Percentiles rank a stretch among this genome's conserved stretches.
phyloP scores from a whole-genome alignment of 2,329 filamentous ascomycete species.

The Diaporthe destruens region DNA sequence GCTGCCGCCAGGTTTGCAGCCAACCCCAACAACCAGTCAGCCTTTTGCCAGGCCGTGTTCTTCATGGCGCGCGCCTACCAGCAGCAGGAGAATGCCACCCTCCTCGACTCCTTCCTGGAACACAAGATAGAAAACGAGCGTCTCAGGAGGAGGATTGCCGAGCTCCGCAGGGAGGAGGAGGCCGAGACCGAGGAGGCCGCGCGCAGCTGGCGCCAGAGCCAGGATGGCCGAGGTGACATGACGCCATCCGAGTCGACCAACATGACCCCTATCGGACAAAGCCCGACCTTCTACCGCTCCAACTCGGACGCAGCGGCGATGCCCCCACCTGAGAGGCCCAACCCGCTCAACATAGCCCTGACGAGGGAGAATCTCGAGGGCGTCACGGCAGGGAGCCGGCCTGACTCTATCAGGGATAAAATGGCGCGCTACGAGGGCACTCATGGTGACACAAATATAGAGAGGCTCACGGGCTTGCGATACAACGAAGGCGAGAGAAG shows the following conservation, averaged over 20 bases:
- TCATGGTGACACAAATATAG: constrained; percentile 84
- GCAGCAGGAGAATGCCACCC: constrained; percentile 84
- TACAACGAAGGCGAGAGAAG: constrained; percentile 92
- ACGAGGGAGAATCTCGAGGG: constrained; percentile 86
- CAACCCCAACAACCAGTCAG: constrained; percentile 72
- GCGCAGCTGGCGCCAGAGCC: constrained; percentile 70
- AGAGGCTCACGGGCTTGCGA: constrained; percentile 89
- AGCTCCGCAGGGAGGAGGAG: constrained; percentile 86
- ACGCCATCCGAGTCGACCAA: constrained; percentile 62
- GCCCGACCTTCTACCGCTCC: constrained; percentile 47
- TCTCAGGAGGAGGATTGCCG: constrained; percentile 83
- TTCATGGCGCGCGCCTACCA: constrained; percentile 93
- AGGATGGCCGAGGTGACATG: constrained; percentile 68
- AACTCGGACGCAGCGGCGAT: constrained; percentile 64
- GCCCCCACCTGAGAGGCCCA: constrained; percentile 75
- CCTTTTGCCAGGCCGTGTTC: constrained; percentile 89
- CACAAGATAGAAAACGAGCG: constrained; percentile 98
- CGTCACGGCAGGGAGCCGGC: constrained; percentile 71
- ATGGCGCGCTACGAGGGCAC: constrained; percentile 84
- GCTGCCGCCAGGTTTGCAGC: constrained; percentile 75
- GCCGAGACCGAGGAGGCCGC: constrained; percentile 80
- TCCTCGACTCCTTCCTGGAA: constrained; percentile 93
- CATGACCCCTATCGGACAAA: constrained; percentile 49
- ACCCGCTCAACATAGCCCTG: constrained; percentile 73
- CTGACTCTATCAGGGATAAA: constrained; percentile 85